Evolutionary conservation across 2,329 filamentous ascomycete species (phyloP).

Genomic region (Pseudofabraea citricarpa): DNA sequence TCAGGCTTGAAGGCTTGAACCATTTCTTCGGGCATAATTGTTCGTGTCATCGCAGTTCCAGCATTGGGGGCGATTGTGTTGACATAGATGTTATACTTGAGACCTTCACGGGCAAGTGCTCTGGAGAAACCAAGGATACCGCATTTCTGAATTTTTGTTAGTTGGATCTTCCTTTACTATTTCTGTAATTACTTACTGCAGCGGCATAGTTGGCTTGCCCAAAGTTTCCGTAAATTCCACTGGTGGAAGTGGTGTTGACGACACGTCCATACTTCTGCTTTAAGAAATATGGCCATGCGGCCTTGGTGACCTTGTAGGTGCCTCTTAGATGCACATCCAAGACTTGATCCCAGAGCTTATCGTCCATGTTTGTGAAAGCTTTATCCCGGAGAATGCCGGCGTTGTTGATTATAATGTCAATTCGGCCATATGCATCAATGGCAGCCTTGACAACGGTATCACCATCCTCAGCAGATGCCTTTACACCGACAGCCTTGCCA

Average conservation of each 20-base stretch:
- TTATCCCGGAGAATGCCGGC: conserved; percentile 97
- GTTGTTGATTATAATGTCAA: conserved; percentile 97
- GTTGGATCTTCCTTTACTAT: conserved; percentile 20
- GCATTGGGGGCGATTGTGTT: conserved; percentile 98
- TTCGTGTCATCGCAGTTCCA: conserved; percentile 90
- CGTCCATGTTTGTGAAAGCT: conserved; percentile 96
- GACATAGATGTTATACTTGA: conserved; percentile 96
- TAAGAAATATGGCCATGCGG: conserved; percentile 94
- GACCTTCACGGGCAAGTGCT: conserved; percentile 85
- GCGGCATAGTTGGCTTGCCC: conserved; percentile 97
- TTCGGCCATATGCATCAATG: conserved; percentile 87
- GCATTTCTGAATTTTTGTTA: conserved; percentile 54
- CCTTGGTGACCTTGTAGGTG: conserved; percentile 96
- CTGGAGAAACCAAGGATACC: conserved; percentile 95
- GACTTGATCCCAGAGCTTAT: conserved; percentile 87
- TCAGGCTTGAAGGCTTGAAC: conserved; percentile 99
- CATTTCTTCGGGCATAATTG: conserved; percentile 93
- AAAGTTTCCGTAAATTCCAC: conserved; percentile 98
- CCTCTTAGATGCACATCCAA: conserved; percentile 88
- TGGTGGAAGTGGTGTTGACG: conserved; percentile 94
- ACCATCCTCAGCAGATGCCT: conserved; percentile 89
- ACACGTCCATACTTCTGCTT: conserved; percentile 99
- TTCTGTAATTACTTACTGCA: conserved; percentile 54
- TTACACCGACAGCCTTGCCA: conserved; percentile 87
- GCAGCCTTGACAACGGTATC: conserved; percentile 87